These are phyloP conservation scores for Physcia stellaris DNA, from an alignment of 495 filamentous ascomycete genomes.

Conservation along the genomic window DNA sequence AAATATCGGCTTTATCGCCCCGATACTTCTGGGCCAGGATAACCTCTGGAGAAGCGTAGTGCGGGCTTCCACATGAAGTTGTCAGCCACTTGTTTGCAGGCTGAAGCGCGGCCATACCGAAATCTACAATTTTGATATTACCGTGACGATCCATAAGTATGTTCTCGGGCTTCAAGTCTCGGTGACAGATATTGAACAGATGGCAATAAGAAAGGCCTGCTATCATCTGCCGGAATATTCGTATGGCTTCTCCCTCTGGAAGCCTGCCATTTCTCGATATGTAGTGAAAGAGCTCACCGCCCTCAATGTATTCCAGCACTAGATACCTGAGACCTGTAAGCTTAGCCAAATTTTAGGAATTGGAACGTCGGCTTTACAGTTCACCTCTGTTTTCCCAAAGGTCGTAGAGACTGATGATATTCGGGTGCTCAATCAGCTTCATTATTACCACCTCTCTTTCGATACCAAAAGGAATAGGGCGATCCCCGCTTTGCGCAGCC, in stretches of 20 bases:
- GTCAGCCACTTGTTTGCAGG: conserved; percentile 60
- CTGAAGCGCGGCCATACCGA: conserved; percentile 92
- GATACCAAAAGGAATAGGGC: conserved; percentile 68
- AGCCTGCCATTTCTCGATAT: conserved; percentile 55
- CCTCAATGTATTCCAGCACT: conserved; percentile 88
- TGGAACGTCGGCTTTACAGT: conserved; percentile 46
- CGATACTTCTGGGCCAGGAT: conserved; percentile 58
- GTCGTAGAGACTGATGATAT: conserved; percentile 83
- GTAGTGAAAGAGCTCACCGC: conserved; percentile 80
- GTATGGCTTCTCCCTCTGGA: conserved; percentile 64
- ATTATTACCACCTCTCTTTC: conserved; percentile 92
- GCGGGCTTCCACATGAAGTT: conserved; percentile 89
- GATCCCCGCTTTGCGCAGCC: conserved; percentile 34
- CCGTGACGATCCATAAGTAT: conserved; percentile 62
- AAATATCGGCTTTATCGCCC: conserved; percentile 76
- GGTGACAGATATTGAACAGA: conserved; percentile 84
- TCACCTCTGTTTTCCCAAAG: conserved; percentile 93
- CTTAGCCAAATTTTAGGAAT: conserved; percentile 1
- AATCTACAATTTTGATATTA: conserved; percentile 86
- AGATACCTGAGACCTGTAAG: conserved; percentile 52
- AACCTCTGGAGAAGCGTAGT: conserved; percentile 91
- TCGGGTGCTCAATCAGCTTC: conserved; percentile 86
- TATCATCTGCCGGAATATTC: conserved; percentile 83
- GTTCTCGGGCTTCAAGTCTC: conserved; percentile 95
- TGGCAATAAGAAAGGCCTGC: conserved; percentile 87